Percentiles rank a stretch among this genome's conserved stretches.
phyloP scores from a whole-genome alignment of 75 land plant species.

The Sequoiadendron giganteum region DNA sequence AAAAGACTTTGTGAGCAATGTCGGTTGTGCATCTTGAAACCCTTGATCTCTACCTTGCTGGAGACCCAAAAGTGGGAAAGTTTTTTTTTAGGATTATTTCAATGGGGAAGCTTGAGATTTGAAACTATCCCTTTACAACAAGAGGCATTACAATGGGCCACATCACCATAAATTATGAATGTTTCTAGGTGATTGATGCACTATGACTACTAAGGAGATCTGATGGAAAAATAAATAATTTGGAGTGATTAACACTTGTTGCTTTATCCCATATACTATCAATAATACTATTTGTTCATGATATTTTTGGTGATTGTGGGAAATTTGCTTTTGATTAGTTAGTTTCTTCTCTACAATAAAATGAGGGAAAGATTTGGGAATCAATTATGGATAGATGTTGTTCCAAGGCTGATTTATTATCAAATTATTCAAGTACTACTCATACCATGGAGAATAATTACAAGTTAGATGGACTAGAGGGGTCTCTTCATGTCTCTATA shows the following conservation, averaged over 20 bases:
- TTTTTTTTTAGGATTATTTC: conserved; percentile 91
- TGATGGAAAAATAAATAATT: conserved; percentile 97
- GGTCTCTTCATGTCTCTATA: conserved; percentile 81
- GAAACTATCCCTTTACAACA: conserved; percentile 99
- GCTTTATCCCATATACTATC: conserved; percentile 95
- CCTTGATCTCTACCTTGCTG: conserved; percentile 95
- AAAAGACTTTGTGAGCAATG: conserved; percentile 91
- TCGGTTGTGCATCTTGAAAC: conserved; percentile 78
- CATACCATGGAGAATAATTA: conserved; percentile 54
- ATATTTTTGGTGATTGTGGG: conserved; percentile 96
- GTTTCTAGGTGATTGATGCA: conserved; percentile 96
- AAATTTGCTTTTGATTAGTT: conserved; percentile 91
- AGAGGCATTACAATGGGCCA: conserved; percentile 99
- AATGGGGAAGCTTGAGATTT: conserved; percentile 97
- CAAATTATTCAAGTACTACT: conserved; percentile 18
- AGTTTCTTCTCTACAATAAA: conserved; percentile 79
- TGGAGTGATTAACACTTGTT: conserved; percentile 93
- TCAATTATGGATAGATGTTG: conserved; percentile 91
- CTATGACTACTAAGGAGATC: conserved; percentile 87
- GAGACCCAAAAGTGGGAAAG: conserved; percentile 99
- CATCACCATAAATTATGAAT: conserved; percentile 46
- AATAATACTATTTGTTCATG: conserved; percentile 92
- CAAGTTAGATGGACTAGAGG: conserved; percentile 65
- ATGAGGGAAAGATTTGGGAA: conserved; percentile 69
- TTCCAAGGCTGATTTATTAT: conserved; percentile 91